Conservation (phyloP, 352 stramenopile genomes). For the Pythium guiyangense region DNA sequence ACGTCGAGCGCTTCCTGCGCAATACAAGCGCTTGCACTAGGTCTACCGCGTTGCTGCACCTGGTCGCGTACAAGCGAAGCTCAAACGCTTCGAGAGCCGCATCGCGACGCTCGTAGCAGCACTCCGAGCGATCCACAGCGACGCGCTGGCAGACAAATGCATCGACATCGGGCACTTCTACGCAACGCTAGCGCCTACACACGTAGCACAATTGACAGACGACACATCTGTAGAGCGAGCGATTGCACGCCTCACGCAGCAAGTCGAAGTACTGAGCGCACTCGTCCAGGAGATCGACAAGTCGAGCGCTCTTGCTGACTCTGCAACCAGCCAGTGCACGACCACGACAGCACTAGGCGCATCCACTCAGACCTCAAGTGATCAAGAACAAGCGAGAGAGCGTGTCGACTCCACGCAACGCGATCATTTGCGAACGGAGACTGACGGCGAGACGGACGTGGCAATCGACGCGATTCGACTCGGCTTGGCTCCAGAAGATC, state of each 20-base stretch:
- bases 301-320: neutral
- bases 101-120: neutral
- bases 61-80: neutral
- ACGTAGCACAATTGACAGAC: neutral
- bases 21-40: neutral
- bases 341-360: neutral
- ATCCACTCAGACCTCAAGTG: too few species aligned
- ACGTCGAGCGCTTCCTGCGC: neutral
- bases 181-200: neutral
- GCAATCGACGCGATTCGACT: too few species aligned
- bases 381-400: too few species aligned
- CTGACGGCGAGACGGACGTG: too few species aligned
- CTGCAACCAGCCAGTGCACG: neutral
- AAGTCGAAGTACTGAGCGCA: constrained; percentile 1
- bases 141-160: neutral
- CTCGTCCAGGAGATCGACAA: neutral
- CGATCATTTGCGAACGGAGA: too few species aligned
- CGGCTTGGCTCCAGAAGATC: too few species aligned
- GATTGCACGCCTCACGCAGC: neutral
- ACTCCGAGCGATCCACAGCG: neutral
- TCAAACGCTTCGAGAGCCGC: neutral
- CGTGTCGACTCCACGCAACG: too few species aligned
- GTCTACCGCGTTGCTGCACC: neutral
- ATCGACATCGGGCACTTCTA: neutral
- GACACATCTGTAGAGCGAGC: neutral